These are phyloP conservation scores for Hortiboletus flavorubellus DNA, from an alignment of 768 basidiomycete genomes.

Conservation along the genomic window DNA sequence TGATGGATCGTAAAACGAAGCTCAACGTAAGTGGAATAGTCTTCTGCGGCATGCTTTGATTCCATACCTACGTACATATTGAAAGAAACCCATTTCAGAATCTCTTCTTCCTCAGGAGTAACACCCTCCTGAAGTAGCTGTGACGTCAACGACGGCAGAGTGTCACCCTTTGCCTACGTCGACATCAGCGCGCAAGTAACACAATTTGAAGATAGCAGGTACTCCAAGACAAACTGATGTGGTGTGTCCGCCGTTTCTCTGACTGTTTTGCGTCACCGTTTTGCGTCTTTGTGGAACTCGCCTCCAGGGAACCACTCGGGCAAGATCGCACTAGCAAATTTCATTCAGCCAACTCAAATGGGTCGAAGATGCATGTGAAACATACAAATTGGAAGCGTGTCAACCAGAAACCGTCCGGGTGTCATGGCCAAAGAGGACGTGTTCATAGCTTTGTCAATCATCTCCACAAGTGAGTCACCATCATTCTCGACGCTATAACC, in stretches of 20 bases:
- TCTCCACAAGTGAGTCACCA: conserved; percentile 32
- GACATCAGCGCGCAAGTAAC: too few relatives aligned
- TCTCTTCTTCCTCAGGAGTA: too few relatives aligned
- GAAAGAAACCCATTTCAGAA: too few relatives aligned
- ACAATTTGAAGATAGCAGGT: too few relatives aligned
- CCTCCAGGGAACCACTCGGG: conserved; percentile 24
- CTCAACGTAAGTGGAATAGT: too few relatives aligned
- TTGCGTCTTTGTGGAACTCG: conserved; percentile 13
- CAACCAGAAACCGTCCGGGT: conserved; percentile 12
- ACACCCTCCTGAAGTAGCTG: too few relatives aligned
- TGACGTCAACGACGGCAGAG: conserved; percentile 8
- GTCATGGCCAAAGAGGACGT: conserved; percentile 4
- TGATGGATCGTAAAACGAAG: too few relatives aligned
- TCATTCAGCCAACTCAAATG: not conserved
- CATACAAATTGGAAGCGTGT: conserved; percentile 10
- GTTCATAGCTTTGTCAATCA: conserved; percentile 24
- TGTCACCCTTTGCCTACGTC: conserved; percentile 2
- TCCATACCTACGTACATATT: too few relatives aligned
- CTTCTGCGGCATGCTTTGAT: too few relatives aligned
- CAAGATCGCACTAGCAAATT: conserved; percentile 6
- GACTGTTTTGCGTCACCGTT: conserved; percentile 1
- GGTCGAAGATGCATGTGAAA: not conserved
- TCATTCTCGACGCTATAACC: conserved; percentile 32
- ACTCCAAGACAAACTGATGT: conserved; percentile 10
- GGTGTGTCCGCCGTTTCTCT: not conserved